A percentile compares a stretch with the other conserved stretches of the same genome.
Evolutionary conservation across 805 yeast genomes (phyloP).

Genomic region (Diddensiella transvaalensis): DNA sequence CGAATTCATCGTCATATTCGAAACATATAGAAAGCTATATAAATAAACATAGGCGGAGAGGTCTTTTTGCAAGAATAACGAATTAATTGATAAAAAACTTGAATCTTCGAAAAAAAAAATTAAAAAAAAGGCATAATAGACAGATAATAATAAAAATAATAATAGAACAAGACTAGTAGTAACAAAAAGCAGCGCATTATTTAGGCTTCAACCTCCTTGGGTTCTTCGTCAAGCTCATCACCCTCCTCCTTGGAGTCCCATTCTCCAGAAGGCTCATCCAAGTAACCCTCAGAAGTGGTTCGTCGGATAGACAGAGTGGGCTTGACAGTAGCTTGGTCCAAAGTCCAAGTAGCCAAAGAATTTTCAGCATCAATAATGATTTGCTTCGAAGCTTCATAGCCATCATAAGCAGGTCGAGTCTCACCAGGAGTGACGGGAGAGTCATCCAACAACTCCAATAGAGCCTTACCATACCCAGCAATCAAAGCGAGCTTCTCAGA

Average conservation of each 20-base stretch:
- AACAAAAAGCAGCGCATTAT: neutral
- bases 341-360: slow-evolving; percentile 94
- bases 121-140: neutral
- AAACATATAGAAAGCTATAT: no score
- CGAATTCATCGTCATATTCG: no score
- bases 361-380: slow-evolving; percentile 95
- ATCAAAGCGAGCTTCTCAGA: slow-evolving; percentile 94
- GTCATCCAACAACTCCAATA: slow-evolving; percentile 92
- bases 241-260: slow-evolving; percentile 37
- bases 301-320: slow-evolving; percentile 87
- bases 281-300: slow-evolving; percentile 58
- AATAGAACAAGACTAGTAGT: neutral
- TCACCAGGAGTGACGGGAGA: slow-evolving; percentile 99
- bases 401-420: slow-evolving; percentile 97
- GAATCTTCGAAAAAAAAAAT: no score
- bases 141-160: neutral
- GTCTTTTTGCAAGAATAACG: no score
- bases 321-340: slow-evolving; percentile 91
- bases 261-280: slow-evolving; percentile 37
- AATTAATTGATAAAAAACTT: no score
- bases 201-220: slow-evolving; percentile 4
- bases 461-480: slow-evolving; percentile 98
- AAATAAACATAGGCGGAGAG: no score
- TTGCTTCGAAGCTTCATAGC: slow-evolving; percentile 97
- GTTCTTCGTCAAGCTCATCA: slow-evolving; percentile 17